Evolutionary conservation across 2,329 filamentous ascomycete genomes (phyloP), one percentile per base, ranked within the genome.

Genomic region (Exophiala bonariae): DNA sequence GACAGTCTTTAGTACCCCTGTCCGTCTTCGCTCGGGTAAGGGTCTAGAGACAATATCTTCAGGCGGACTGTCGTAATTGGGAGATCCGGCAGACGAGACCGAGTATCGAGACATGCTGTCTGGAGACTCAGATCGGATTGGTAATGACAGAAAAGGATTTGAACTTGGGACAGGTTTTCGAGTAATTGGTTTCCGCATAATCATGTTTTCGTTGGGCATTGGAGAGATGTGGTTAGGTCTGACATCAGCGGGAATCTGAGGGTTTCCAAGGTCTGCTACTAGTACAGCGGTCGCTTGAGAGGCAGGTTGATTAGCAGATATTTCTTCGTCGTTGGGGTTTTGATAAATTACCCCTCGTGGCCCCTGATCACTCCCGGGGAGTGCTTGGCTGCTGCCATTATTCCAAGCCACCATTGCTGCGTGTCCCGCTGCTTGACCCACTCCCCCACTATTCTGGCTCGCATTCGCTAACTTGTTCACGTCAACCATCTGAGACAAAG

Each of bases 1-100:
- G 9, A 91, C 83, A 1, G 86, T 89, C 63, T 86, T 90, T 63
- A 92, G 73, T 5, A 91, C 83, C 39, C 91, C 91, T 54, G 87
- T 86, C 53, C 92, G 80, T 13, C 87, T 52, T 26, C 86, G 49
- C 79, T 80, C 7, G 79, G 67, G 53, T 70, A 62, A 47, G 67
- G 67, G 50, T 65, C 59, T 54, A 14, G 43, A 28, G 10, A 23
- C 50, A 8, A 49, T n/a, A 13, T 57, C 65, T 5, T 72, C 61
- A n/a, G 80, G 75, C 16, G 83, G 85, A 66, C 87, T 93, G 5
- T 87, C 86, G 67, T 92, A 92, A 63, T 92, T 87, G 0, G 87
- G 87, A 19, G 85, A 85, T 10, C 76, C 74, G 4, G 80, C 79
- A 6, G 83, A 85, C 26, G 55, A 56, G 17, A 44, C 47, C 17